Evolutionary conservation across 805 yeast species (phyloP).

Genomic region (Debaryomyces maramus): DNA sequence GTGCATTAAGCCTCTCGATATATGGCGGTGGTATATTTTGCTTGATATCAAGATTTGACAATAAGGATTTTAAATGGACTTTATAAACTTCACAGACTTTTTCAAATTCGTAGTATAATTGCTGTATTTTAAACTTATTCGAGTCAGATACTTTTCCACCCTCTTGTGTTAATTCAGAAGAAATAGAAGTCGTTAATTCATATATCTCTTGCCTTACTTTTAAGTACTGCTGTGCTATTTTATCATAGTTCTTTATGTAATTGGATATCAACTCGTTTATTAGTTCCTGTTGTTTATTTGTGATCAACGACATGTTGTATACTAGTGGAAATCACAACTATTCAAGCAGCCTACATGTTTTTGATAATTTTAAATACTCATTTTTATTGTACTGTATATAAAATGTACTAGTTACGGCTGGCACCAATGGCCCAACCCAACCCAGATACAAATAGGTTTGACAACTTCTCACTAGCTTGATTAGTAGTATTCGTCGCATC

Average conservation of each 20-base stretch:
- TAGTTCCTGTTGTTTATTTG: conserved; percentile 31
- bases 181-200: conserved; percentile 9
- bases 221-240: conserved; percentile 31
- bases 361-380: background rate
- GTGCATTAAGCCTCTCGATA: conserved; percentile 19
- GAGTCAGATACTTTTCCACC: conserved; percentile 11
- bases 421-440: conserved; percentile 69
- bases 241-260: conserved; percentile 34
- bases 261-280: conserved; percentile 31
- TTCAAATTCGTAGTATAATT: conserved; percentile 31
- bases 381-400: conserved; percentile 3
- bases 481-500: conserved; percentile 33
- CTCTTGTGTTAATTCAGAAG: conserved; percentile 9
- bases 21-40: conserved; percentile 13
- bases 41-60: conserved; percentile 17
- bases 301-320: conserved; percentile 25
- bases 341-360: background rate
- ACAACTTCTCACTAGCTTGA: conserved; percentile 47
- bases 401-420: conserved; percentile 9
- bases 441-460: conserved; percentile 53
- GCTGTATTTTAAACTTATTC: conserved; percentile 15
- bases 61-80: conserved; percentile 24
- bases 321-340: background rate
- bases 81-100: conserved; percentile 23
- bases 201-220: conserved; percentile 33